Conservation (phyloP, 2,329 filamentous ascomycete species). For the Exophiala dermatitidis region DNA sequence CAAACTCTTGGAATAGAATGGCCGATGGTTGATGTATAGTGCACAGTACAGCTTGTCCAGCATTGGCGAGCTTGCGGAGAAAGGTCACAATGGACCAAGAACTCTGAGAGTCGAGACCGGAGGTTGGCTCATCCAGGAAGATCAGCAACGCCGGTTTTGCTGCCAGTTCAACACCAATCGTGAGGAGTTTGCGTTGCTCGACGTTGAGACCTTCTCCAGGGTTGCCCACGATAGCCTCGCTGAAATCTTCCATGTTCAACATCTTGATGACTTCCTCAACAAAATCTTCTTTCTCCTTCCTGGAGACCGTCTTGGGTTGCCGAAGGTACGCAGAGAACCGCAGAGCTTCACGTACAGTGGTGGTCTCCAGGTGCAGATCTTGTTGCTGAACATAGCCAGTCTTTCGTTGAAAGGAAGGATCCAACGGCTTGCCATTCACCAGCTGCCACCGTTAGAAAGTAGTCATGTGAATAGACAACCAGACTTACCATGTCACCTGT, state of each 20-base stretch:
- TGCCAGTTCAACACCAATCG: conserved; percentile 80
- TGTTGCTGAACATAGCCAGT: conserved; percentile 64
- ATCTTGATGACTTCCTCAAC: conserved; percentile 84
- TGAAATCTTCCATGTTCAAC: conserved; percentile 80
- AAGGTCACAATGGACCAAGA: conserved; percentile 59
- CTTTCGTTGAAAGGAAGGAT: conserved; percentile 56
- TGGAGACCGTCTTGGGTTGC: conserved; percentile 64
- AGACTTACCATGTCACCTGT: conserved; percentile 51
- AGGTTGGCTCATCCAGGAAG: conserved; percentile 58
- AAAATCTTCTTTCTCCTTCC: conserved; percentile 70
- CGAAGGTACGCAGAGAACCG: conserved; percentile 81
- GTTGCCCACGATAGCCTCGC: conserved; percentile 80
- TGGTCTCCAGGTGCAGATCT: conserved; percentile 58
- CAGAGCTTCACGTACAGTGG: conserved; percentile 62
- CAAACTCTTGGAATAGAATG: conserved; percentile 51
- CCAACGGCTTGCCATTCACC: conserved; percentile 53
- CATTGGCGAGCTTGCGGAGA: conserved; percentile 47
- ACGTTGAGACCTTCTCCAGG: conserved; percentile 66
- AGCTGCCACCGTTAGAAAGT: conserved; percentile 30
- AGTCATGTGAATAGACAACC: background rate
- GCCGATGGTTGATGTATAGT: conserved; percentile 52
- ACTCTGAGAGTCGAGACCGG: conserved; percentile 57
- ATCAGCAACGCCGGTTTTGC: conserved; percentile 60
- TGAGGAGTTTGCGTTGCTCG: conserved; percentile 64
- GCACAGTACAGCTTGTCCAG: conserved; percentile 49